Evolutionary conservation across 1,139 yeast species (phyloP).

Genomic region (Yamadazyma kanchanaburiensis): DNA sequence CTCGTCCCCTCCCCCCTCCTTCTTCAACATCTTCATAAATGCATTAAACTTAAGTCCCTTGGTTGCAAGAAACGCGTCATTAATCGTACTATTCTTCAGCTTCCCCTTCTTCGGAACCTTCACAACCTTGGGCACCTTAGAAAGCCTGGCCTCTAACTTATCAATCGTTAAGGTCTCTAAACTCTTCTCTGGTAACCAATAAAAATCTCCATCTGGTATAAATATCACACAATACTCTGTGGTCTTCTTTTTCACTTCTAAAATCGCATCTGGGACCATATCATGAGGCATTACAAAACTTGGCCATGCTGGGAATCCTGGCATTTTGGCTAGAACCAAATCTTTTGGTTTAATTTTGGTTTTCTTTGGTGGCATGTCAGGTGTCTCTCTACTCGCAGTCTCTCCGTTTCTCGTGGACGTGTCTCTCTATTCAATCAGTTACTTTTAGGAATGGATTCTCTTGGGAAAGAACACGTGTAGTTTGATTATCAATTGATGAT

Average conservation of each 20-base stretch:
- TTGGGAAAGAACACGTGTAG: too few relatives aligned
- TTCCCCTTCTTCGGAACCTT: constrained; percentile 1
- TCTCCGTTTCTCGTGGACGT: too few relatives aligned
- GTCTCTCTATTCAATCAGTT: neutral
- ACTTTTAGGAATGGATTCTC: too few relatives aligned
- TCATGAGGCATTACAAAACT: constrained; percentile 44
- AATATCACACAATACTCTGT: constrained; percentile 43
- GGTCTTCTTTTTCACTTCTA: constrained; percentile 35
- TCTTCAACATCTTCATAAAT: constrained; percentile 32
- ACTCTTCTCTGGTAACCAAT: constrained; percentile 43
- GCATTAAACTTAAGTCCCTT: constrained; percentile 35
- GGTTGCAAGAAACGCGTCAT: constrained; percentile 41
- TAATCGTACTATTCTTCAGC: constrained; percentile 25
- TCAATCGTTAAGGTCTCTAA: constrained; percentile 30
- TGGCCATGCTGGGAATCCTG: constrained; percentile 50
- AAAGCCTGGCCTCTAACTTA: constrained; percentile 24
- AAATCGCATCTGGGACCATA: constrained; percentile 36
- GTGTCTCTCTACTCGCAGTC: too few relatives aligned
- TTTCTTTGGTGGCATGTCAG: constrained; percentile 31
- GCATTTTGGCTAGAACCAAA: constrained; percentile 46
- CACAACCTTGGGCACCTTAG: constrained; percentile 33
- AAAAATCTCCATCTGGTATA: constrained; percentile 48
- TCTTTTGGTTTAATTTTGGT: constrained; percentile 28
- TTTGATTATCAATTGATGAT: too few relatives aligned
- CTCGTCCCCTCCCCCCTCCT: constrained; percentile 14